These are phyloP conservation scores for Camelina hispida DNA, from an alignment of 345 rosid genomes.

Conservation along the genomic window DNA sequence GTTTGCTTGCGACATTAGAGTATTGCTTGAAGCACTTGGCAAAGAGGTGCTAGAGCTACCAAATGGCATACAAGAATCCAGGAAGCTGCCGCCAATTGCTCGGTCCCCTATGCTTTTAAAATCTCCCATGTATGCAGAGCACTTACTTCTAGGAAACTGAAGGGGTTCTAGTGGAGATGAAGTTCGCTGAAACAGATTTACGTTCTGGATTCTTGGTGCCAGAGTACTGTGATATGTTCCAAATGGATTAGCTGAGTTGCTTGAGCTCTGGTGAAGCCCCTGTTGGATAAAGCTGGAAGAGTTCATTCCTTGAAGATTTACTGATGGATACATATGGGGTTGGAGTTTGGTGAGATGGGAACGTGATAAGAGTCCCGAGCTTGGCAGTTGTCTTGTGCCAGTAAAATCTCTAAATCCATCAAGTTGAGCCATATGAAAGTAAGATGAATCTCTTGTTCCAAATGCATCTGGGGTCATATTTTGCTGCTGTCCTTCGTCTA, in stretches of 20 bases:
- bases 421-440: conserved; percentile 55
- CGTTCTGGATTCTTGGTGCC: conserved; percentile 49
- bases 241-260: conserved; percentile 47
- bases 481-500: conserved; percentile 60
- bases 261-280: conserved; percentile 51
- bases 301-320: conserved; percentile 59
- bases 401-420: conserved; percentile 64
- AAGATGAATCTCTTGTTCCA: conserved; percentile 63
- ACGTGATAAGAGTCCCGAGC: conserved; percentile 57
- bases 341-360: conserved; percentile 62
- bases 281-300: conserved; percentile 58
- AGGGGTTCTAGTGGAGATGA: conserved; percentile 55
- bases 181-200: conserved; percentile 51
- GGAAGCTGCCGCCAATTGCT: conserved; percentile 42
- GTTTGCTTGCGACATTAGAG: conserved; percentile 51
- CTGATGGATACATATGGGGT: conserved; percentile 49
- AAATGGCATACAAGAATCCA: conserved; percentile 45
- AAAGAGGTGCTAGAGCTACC: conserved; percentile 53
- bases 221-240: conserved; percentile 56
- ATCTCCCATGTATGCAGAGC: conserved; percentile 50
- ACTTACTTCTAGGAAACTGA: conserved; percentile 54
- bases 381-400: conserved; percentile 62
- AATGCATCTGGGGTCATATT: conserved; percentile 57
- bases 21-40: conserved; percentile 50
- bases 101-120: conserved; percentile 48